Percentiles rank a stretch among this genome's conserved stretches.
Conservation (phyloP, 176 grass and related monocot species). For the Carex pumila region DNA sequence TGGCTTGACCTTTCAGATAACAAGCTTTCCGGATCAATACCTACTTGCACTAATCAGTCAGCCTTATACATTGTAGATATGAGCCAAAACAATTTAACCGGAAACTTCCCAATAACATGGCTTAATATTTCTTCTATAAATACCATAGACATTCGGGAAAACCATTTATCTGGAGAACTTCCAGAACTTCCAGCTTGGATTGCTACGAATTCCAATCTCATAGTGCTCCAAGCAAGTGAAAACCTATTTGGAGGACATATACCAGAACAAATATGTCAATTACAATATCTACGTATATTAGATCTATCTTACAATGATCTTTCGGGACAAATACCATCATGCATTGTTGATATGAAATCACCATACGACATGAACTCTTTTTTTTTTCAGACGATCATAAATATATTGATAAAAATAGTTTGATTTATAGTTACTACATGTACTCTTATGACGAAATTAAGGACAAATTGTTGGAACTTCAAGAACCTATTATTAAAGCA, state of each 20-base stretch:
- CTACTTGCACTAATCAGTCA: too few relatives aligned
- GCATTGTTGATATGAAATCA: slow-evolving; percentile 10
- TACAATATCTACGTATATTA: neutral
- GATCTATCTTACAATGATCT: slow-evolving; percentile 11
- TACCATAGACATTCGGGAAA: neutral
- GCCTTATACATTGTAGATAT: neutral
- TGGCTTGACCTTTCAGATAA: too few relatives aligned
- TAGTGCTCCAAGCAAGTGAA: neutral
- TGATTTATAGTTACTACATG: too few relatives aligned
- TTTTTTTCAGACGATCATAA: too few relatives aligned
- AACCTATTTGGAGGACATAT: slow-evolving; percentile 18
- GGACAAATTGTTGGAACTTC: too few relatives aligned
- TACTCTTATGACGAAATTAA: neutral
- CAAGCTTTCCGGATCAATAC: too few relatives aligned
- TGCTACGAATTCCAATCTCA: neutral
- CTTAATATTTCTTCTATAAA: neutral
- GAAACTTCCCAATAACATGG: neutral
- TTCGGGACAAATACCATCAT: slow-evolving; percentile 21
- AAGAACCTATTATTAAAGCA: too few relatives aligned
- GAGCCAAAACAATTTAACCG: slow-evolving; percentile 2
- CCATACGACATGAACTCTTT: too few relatives aligned
- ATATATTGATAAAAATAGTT: too few relatives aligned
- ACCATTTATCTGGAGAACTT: neutral
- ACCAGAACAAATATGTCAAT: neutral
- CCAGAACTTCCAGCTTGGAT: neutral